Base-by-base conservation (phyloP, 305 asterid genomes). In the Fraxinus floribunda region DNA sequence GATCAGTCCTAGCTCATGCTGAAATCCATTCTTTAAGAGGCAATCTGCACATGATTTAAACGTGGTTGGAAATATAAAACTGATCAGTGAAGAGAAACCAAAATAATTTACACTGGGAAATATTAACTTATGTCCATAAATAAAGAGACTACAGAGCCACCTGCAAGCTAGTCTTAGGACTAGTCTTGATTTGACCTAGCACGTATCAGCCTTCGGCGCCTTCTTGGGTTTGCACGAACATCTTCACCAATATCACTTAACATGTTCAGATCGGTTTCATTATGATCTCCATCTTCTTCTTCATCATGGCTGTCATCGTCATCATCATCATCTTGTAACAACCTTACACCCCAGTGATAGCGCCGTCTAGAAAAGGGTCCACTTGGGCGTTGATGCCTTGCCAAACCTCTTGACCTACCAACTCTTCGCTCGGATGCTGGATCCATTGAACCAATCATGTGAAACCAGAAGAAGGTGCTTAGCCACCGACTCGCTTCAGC, bases 341-440 rank as follows among this genome's bases (percentile, higher is more conserved):
- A 84, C 84, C 90, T 94, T 83, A 91, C 98, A 0, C 99, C 98
- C 99, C 98, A 95, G 16, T 88, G 86, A 88, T 86, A 91, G 3
- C 93, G 93, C 1, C 95, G 93, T 85, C 98, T 92, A 9, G 94
- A 78, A n/a, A 88, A 83, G 71, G 85, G 77, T 52, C 93, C 92
- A 57, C 81, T 36, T 55, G 90, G 88, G 22, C 94, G 95, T 16
- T 88, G 93, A 60, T 91, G 87, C 78, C 99, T 91, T 15, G 90
- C 83, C 46, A 87, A 73, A 74, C 84, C 91, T 82, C 99, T 89
- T 8, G 97, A 89, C 78, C 98, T 85, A 66, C 94, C 91, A 38
- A 92, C 91, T 82, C 95, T 88, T 34, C 49, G 83, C 71, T 91
- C 96, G n/a, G 85, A 84, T 78, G 89, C 88, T 10, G 89, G 80